These are phyloP conservation scores for Neodidymelliopsis sp. DNA, from an alignment of 2,329 filamentous ascomycete genomes.

Conservation along the genomic window DNA sequence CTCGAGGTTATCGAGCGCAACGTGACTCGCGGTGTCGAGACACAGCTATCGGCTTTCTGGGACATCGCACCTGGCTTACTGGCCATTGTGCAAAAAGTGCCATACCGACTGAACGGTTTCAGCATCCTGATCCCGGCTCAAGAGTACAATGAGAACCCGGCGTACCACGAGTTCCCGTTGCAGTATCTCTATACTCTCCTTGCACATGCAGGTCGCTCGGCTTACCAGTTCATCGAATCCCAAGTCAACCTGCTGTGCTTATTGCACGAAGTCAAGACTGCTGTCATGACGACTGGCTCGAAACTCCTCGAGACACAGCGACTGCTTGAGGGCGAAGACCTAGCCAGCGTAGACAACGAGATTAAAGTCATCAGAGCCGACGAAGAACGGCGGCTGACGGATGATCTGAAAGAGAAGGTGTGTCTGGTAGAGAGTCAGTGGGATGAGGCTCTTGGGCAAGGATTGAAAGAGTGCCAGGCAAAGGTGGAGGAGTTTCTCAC, in stretches of 20 bases:
- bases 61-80: constrained; percentile 89
- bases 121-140: constrained; percentile 77
- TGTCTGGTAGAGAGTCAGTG: constrained; percentile 90
- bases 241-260: constrained; percentile 91
- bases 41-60: constrained; percentile 95
- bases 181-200: constrained; percentile 90
- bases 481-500: constrained; percentile 77
- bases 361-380: constrained; percentile 66
- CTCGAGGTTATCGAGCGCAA: constrained; percentile 81
- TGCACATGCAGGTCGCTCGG: constrained; percentile 87
- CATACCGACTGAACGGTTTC: constrained; percentile 66
- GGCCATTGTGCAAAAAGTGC: constrained; percentile 81
- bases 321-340: constrained; percentile 48
- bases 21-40: constrained; percentile 85
- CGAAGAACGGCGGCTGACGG: constrained; percentile 76
- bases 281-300: constrained; percentile 73
- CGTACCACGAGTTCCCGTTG: constrained; percentile 79
- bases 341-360: constrained; percentile 53
- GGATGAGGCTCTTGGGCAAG: constrained; percentile 82
- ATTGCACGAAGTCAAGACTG: constrained; percentile 87
- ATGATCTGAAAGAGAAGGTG: constrained; percentile 93
- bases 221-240: constrained; percentile 95
- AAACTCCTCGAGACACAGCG: constrained; percentile 72
- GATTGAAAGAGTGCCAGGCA: constrained; percentile 75
- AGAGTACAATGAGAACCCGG: constrained; percentile 86